These are phyloP conservation scores for Nemania diffusa DNA, from an alignment of 2,329 filamentous ascomycete genomes.

Conservation along the genomic window DNA sequence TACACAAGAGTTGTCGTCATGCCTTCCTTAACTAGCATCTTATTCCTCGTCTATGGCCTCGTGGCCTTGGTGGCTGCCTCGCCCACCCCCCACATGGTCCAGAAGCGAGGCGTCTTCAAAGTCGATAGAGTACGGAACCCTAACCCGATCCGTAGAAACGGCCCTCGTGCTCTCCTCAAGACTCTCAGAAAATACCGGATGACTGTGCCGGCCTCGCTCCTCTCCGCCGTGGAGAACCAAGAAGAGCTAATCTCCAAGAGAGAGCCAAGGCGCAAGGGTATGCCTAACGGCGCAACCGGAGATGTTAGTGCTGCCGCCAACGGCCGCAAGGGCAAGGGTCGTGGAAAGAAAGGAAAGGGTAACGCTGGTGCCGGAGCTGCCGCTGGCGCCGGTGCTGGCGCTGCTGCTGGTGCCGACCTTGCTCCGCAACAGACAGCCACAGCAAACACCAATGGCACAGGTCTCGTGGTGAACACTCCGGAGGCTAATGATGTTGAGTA, in stretches of 20 bases:
- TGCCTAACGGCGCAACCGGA: conserved; percentile 27
- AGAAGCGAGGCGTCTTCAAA: conserved; percentile 49
- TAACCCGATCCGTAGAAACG: conserved; percentile 46
- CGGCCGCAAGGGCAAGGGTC: conserved; percentile 28
- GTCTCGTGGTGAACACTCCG: conserved; percentile 43
- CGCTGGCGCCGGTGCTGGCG: too few relatives aligned
- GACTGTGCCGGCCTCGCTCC: conserved; percentile 45
- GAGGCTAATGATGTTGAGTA: conserved; percentile 49
- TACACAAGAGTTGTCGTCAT: conserved; percentile 37
- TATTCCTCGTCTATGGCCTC: conserved; percentile 43
- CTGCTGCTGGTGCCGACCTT: conserved; percentile 21
- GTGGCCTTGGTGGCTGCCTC: conserved; percentile 45
- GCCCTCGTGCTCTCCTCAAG: conserved; percentile 47
- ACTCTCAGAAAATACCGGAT: conserved; percentile 50
- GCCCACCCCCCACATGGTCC: conserved; percentile 40
- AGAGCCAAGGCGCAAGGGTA: conserved; percentile 40
- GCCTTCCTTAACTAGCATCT: conserved; percentile 44
- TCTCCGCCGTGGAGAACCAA: conserved; percentile 38
- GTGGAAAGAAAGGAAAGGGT: conserved; percentile 11
- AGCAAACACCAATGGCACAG: conserved; percentile 42
- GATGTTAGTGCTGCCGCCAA: conserved; percentile 11
- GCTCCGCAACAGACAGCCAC: conserved; percentile 31
- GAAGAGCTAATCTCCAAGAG: conserved; percentile 47
- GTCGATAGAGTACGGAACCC: conserved; percentile 48
- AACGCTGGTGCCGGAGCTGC: too few relatives aligned